Evolutionary conservation across 306 rosid genomes (phyloP).

Genomic region (Cicer judaicum): DNA sequence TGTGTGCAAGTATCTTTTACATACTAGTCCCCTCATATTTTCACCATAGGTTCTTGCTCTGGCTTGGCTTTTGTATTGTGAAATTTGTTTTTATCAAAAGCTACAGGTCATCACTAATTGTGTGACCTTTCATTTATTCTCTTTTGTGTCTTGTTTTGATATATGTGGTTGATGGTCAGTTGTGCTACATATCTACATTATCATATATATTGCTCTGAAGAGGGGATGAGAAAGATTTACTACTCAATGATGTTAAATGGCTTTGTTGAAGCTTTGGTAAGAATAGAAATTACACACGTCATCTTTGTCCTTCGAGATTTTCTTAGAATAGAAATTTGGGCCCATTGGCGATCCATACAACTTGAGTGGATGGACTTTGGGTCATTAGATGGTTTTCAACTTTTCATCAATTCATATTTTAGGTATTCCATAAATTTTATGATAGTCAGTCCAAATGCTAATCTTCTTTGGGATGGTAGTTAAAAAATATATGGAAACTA

Average conservation of each 20-base stretch:
- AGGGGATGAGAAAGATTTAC: constrained; percentile 24
- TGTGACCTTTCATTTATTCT: constrained; percentile 32
- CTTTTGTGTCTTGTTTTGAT: constrained; percentile 19
- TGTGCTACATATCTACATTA: background rate
- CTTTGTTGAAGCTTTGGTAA: constrained; percentile 25
- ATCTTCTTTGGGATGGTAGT: background rate
- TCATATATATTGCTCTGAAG: background rate
- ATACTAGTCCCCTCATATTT: background rate
- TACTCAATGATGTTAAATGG: background rate
- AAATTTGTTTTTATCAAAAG: background rate
- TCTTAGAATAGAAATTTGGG: too few species aligned
- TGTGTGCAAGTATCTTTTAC: background rate
- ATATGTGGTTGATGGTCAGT: constrained; percentile 18
- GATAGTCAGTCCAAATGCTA: background rate
- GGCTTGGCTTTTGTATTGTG: constrained; percentile 17
- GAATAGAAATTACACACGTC: too few species aligned
- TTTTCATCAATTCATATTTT: background rate
- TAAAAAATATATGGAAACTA: background rate
- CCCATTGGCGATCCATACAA: background rate
- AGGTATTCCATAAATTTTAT: background rate
- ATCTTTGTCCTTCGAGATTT: too few species aligned
- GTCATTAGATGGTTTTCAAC: background rate
- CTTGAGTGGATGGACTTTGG: background rate
- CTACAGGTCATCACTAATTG: constrained; percentile 12
- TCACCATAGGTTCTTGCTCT: constrained; percentile 9